A percentile compares a stretch with the other conserved stretches of the same genome.
These are phyloP conservation scores for Dioszegia hungarica DNA, from an alignment of 768 basidiomycete species.

Conservation along the genomic window DNA sequence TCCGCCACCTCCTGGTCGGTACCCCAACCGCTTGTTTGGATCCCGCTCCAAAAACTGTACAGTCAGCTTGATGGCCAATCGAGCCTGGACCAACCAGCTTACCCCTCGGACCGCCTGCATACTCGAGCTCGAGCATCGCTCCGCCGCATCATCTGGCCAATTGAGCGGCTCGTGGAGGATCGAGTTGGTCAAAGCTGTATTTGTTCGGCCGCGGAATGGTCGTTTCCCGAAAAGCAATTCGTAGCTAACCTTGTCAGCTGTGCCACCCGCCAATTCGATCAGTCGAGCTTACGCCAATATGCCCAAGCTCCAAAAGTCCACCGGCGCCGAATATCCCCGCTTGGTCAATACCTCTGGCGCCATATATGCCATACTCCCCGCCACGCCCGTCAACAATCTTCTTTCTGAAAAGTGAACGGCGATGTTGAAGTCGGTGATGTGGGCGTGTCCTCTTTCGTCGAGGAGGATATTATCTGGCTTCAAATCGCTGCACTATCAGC, in stretches of 20 bases:
- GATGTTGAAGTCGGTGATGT: conserved; percentile 98
- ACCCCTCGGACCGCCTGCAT: conserved; percentile 77
- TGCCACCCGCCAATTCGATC: too few relatives aligned
- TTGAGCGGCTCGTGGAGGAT: conserved; percentile 80
- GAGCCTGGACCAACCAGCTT: conserved; percentile 38
- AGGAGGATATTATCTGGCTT: conserved; percentile 97
- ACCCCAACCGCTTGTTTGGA: conserved; percentile 71
- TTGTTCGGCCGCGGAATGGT: conserved; percentile 89
- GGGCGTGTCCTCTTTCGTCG: conserved; percentile 88
- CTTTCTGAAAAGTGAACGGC: conserved; percentile 94
- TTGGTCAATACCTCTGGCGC: conserved; percentile 89
- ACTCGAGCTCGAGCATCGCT: conserved; percentile 69
- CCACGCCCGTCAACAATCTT: conserved; percentile 82
- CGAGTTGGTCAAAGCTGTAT: conserved; percentile 83
- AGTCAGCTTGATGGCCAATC: conserved; percentile 1
- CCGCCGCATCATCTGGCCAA: conserved; percentile 86
- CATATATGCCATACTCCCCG: conserved; percentile 99
- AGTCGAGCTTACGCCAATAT: conserved; percentile 71
- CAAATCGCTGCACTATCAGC: conserved; percentile 63
- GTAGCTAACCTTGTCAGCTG: conserved; percentile 47
- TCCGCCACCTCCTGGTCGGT: conserved; percentile 68
- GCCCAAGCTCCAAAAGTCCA: conserved; percentile 97
- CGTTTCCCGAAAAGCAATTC: conserved; percentile 87
- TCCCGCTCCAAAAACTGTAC: conserved; percentile 81
- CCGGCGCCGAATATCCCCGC: conserved; percentile 86